Evolutionary conservation across 257 asterid species (phyloP).

Genomic region (Asclepias syriaca): DNA sequence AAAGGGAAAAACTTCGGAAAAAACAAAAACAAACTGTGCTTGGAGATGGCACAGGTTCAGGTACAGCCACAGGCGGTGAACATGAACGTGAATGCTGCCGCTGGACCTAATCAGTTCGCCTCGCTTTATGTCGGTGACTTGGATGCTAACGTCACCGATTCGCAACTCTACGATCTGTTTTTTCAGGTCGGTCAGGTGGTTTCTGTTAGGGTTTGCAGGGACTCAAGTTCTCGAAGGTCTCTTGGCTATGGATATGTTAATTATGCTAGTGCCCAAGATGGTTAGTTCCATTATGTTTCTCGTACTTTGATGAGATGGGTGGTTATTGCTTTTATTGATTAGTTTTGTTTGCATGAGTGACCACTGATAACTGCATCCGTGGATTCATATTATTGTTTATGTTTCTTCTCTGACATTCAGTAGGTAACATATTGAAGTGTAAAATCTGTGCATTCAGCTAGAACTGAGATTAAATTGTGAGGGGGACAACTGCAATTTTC

Average conservation of each 20-base stretch:
- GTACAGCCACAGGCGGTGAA: slow-evolving; percentile 56
- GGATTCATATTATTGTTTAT: background rate
- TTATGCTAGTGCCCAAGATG: slow-evolving; percentile 68
- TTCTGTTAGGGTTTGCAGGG: slow-evolving; percentile 92
- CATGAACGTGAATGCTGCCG: slow-evolving; percentile 28
- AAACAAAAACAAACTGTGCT: slow-evolving; percentile 12
- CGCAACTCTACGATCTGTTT: slow-evolving; percentile 84
- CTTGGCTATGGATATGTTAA: slow-evolving; percentile 96
- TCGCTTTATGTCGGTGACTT: slow-evolving; percentile 92
- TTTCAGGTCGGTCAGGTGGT: slow-evolving; percentile 83
- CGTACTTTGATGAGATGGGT: background rate
- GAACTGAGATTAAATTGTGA: background rate
- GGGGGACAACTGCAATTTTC: background rate
- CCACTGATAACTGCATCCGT: background rate
- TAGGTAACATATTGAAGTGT: no score
- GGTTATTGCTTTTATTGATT: no score
- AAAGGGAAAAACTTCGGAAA: slow-evolving; percentile 31
- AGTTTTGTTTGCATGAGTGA: no score
- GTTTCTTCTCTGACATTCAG: background rate
- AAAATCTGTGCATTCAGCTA: background rate
- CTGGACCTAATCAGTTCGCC: slow-evolving; percentile 49
- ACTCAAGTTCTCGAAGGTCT: slow-evolving; percentile 59
- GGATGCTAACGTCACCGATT: slow-evolving; percentile 65
- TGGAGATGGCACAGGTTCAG: slow-evolving; percentile 80
- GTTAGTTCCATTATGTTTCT: slow-evolving; percentile 29